These are phyloP conservation scores for Cordyceps cicadae DNA, from an alignment of 2,329 filamentous ascomycete species.

Conservation along the genomic window DNA sequence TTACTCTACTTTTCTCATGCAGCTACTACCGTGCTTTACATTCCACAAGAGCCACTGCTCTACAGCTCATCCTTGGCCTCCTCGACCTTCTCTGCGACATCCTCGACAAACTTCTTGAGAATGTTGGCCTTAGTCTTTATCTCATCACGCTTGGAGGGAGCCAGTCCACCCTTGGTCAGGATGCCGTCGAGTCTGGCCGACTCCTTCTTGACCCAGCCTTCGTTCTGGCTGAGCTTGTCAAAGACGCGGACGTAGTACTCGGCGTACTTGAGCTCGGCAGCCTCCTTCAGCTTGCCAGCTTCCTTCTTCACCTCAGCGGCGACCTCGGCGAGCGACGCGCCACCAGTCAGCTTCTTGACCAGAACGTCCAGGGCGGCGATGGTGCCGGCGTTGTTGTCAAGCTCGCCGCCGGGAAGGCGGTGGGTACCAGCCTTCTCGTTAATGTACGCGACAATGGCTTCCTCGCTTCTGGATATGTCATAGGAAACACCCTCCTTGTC, in stretches of 20 bases:
- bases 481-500: slow-evolving; percentile 65
- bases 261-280: slow-evolving; percentile 64
- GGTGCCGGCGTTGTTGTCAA: slow-evolving; percentile 73
- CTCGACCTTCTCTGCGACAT: slow-evolving; percentile 42
- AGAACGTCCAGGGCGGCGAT: slow-evolving; percentile 70
- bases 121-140: slow-evolving; percentile 82
- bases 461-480: slow-evolving; percentile 66
- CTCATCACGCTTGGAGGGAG: slow-evolving; percentile 81
- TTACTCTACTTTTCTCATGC: neutral
- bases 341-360: slow-evolving; percentile 63
- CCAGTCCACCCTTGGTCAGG: slow-evolving; percentile 77
- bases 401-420: slow-evolving; percentile 70
- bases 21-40: slow-evolving; percentile 22
- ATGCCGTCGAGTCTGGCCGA: slow-evolving; percentile 69
- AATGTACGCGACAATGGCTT: slow-evolving; percentile 68
- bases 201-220: slow-evolving; percentile 79
- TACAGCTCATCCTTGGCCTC: slow-evolving; percentile 63
- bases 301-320: slow-evolving; percentile 65
- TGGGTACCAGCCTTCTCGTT: slow-evolving; percentile 86
- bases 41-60: slow-evolving; percentile 28
- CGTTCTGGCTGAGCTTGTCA: slow-evolving; percentile 71
- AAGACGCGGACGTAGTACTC: slow-evolving; percentile 92
- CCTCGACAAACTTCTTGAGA: slow-evolving; percentile 64
- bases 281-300: slow-evolving; percentile 55
- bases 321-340: slow-evolving; percentile 53